Conservation (phyloP, 192 early-diverging fungal genomes). For the Umbelopsis vinacea region DNA sequence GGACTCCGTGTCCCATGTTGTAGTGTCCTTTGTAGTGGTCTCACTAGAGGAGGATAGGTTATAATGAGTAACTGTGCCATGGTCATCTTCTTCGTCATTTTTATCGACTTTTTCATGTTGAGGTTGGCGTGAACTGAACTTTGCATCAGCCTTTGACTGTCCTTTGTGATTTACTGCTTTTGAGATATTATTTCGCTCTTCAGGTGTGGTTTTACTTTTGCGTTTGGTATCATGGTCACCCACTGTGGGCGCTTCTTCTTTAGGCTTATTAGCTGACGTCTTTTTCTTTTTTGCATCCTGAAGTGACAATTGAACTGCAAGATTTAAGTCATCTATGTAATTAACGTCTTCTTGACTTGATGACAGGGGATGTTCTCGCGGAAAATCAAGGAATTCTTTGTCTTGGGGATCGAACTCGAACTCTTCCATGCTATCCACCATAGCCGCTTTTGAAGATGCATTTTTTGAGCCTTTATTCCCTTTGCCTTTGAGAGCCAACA, state of each 20-base stretch:
- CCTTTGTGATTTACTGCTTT: neutral
- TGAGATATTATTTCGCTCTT: too few species aligned
- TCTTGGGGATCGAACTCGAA: neutral
- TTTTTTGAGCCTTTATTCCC: neutral
- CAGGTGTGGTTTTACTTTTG: neutral
- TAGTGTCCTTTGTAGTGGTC: neutral
- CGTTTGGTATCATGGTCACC: neutral
- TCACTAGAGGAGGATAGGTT: neutral
- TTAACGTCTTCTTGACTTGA: neutral
- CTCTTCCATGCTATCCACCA: neutral
- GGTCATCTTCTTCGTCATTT: neutral
- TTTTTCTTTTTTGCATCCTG: neutral
- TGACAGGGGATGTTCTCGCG: neutral
- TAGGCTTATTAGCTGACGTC: neutral
- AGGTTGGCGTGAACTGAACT: neutral
- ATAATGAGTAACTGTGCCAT: neutral
- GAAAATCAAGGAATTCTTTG: neutral
- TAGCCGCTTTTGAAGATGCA: neutral
- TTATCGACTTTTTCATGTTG: neutral
- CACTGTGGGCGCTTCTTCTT: neutral
- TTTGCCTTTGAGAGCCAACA: neutral
- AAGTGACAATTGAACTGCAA: neutral
- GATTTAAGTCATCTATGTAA: neutral
- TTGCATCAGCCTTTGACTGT: neutral
- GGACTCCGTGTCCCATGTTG: neutral